Base-by-base conservation (phyloP, 148 eudicot species). In the Dianthus caryophyllus region DNA sequence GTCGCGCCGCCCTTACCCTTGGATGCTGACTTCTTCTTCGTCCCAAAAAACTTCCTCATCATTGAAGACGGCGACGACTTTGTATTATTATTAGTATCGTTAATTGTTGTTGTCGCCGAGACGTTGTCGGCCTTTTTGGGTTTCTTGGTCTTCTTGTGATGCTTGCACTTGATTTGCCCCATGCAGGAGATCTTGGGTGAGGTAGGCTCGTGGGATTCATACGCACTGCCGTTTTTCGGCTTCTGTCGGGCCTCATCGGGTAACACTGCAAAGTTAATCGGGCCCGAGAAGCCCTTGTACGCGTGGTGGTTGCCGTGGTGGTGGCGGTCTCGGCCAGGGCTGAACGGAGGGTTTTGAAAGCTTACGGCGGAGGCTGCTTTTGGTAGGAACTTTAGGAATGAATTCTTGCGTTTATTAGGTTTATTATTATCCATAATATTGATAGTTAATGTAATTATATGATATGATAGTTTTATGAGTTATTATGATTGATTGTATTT, bases 161-260 rank as follows among this genome's bases (percentile, higher is more conserved):
- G 82, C 74, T 78, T 88, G 74, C 72, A 75, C 73, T 85, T 92
- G 82, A 89, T 84, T 27, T 89, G 97, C 5, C 98, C 98, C 85
- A 87, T 89, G 82, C 98, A 92, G 2, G 96, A 87, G 56, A 92
- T 81, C 61, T 84, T 89, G 0, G 98, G 98, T 0, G 98, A 92
- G 1, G 89, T 87, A 30, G 96, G 98, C 58, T 92, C 97, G 6
- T 38, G 70, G 25, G 71, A 62, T 0, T 73, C 75, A 31, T 31
- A 64, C n/a, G 46, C 47, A 1, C 48, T 58, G 39, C 39, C 58
- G 31, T 68, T 78, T 24, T 63, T 82, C 10, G 82, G 70, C 46
- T 69, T 83, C 13, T 63, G 53, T 15, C 92, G 88, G 58, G 87
- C 91, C 67, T 84, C 92, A 0, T 73, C 80, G 17, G 91, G 97